Conservation (phyloP, 306 rosid genomes). For the Fragaria vesca region DNA sequence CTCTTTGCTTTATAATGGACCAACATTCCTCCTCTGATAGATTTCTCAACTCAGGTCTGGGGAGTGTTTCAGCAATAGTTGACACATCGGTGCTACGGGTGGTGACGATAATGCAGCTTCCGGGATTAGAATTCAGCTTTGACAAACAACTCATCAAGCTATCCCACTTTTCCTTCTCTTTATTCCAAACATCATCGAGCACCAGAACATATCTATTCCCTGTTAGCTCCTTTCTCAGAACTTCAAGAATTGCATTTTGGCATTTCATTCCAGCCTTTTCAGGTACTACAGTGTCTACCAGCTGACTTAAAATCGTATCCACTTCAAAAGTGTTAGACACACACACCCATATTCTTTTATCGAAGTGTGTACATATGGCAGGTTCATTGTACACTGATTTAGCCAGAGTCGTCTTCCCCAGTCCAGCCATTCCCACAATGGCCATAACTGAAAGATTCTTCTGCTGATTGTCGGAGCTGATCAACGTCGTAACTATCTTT, state of each 20-base stretch:
- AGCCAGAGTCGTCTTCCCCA: no score
- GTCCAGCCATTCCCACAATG: no score
- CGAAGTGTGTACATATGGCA: neutral
- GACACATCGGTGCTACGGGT: constrained; percentile 2
- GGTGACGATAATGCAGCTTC: constrained; percentile 15
- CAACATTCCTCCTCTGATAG: neutral
- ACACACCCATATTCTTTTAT: constrained; percentile 20
- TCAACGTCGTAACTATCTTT: no score
- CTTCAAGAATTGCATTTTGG: neutral
- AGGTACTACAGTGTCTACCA: neutral
- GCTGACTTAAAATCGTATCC: neutral
- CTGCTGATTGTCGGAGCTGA: no score
- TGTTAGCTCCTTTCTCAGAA: neutral
- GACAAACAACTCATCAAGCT: neutral
- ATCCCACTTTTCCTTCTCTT: neutral
- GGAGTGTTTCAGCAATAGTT: neutral
- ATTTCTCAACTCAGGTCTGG: neutral
- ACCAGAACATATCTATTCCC: constrained; percentile 21
- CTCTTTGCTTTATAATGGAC: no score
- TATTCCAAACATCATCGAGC: neutral
- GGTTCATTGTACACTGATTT: neutral
- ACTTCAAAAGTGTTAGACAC: constrained; percentile 14
- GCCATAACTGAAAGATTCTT: no score
- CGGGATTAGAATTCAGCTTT: neutral
- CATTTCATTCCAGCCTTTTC: neutral